Conservation (phyloP, 2,329 filamentous ascomycete species). For the Fusarium albosuccineum region DNA sequence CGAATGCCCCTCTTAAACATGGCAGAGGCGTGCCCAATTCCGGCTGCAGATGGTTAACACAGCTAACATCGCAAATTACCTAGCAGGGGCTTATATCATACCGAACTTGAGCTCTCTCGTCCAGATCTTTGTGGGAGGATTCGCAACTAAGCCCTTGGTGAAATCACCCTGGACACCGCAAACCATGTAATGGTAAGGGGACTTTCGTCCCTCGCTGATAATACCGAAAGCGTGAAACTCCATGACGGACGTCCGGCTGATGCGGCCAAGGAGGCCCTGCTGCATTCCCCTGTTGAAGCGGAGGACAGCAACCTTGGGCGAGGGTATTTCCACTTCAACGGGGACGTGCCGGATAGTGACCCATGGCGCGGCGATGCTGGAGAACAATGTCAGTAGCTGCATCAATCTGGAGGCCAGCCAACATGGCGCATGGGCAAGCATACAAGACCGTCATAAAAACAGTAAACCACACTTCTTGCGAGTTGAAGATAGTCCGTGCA, state of each 20-base stretch:
- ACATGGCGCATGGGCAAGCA: background rate
- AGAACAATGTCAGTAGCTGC: background rate
- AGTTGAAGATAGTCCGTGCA: background rate
- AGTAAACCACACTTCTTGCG: constrained; percentile 14
- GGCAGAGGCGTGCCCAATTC: constrained; percentile 10
- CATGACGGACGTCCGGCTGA: background rate
- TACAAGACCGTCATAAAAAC: constrained; percentile 6
- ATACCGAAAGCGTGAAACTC: constrained; percentile 19
- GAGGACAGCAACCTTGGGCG: constrained; percentile 1
- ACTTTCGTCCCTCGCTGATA: background rate
- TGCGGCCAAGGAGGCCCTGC: constrained; percentile 3
- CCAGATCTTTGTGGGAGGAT: constrained; percentile 7
- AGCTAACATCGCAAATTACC: background rate
- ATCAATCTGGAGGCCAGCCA: accelerated
- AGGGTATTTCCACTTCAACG: constrained; percentile 8
- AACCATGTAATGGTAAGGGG: constrained; percentile 8
- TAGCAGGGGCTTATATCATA: background rate
- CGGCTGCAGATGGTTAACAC: background rate
- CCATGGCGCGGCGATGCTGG: background rate
- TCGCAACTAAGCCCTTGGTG: background rate
- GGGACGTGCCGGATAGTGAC: background rate
- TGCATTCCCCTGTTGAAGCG: constrained; percentile 4
- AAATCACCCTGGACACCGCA: constrained; percentile 15
- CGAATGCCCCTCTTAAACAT: constrained; percentile 13
- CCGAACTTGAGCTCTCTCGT: constrained; percentile 11